These are phyloP conservation scores for Sanchytrium tribonematis DNA, from an alignment of 371 early-diverging fungal genomes.

Conservation along the genomic window DNA sequence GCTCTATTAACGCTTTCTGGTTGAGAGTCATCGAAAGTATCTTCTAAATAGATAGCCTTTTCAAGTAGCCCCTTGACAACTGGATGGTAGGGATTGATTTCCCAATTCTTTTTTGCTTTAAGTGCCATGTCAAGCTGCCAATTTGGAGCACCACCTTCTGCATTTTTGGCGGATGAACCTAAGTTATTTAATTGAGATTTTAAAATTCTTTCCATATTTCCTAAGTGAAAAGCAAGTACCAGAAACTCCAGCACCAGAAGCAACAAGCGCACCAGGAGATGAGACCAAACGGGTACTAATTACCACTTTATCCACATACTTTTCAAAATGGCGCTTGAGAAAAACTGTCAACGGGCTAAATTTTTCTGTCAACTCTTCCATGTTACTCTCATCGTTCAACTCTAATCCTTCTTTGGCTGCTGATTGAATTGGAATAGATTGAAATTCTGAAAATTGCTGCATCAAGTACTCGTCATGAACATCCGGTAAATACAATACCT, in stretches of 20 bases:
- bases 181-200: conserved; percentile 47
- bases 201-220: conserved; percentile 68
- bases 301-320: conserved; percentile 48
- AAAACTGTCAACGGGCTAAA: conserved; percentile 33
- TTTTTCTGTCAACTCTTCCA: conserved; percentile 21
- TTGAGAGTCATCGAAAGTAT: background rate
- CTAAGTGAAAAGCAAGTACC: no score
- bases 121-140: conserved; percentile 23
- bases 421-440: conserved; percentile 44
- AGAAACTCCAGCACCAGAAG: conserved; percentile 36
- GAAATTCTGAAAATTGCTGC: conserved; percentile 47
- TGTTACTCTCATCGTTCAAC: conserved; percentile 22
- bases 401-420: conserved; percentile 53
- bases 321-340: conserved; percentile 30
- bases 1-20: background rate
- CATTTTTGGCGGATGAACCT: conserved; percentile 8
- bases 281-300: conserved; percentile 54
- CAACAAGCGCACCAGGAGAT: conserved; percentile 69
- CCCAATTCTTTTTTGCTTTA: conserved; percentile 56
- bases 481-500: conserved; percentile 61
- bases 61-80: conserved; percentile 68
- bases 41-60: conserved; percentile 25
- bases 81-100: conserved; percentile 66
- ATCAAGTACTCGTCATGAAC: conserved; percentile 70
- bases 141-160: conserved; percentile 18